These are phyloP conservation scores for Tylopilus plumbeoviolaceoides DNA, from an alignment of 768 basidiomycete species.

Conservation along the genomic window DNA sequence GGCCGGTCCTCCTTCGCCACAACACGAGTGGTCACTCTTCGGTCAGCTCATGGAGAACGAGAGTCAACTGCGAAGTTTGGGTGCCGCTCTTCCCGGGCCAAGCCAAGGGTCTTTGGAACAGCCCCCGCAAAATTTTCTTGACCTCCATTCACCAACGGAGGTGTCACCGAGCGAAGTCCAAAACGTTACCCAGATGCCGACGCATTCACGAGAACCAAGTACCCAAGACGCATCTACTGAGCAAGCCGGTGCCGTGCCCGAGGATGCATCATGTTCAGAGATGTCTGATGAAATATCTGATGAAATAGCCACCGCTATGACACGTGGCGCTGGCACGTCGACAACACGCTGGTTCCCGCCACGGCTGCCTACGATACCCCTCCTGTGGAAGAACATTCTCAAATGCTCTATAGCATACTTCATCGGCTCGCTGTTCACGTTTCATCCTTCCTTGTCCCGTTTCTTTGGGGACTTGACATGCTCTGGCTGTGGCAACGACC, in stretches of 20 bases:
- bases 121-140: background rate
- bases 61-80: constrained; percentile 34
- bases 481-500: constrained; percentile 45
- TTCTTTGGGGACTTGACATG: constrained; percentile 60
- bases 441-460: constrained; percentile 67
- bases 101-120: constrained; percentile 5
- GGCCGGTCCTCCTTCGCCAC: constrained; percentile 10
- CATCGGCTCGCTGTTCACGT: constrained; percentile 90
- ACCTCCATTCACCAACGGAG: constrained; percentile 5
- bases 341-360: constrained; percentile 6
- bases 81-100: background rate
- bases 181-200: background rate
- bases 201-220: background rate
- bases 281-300: constrained; percentile 8
- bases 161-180: background rate
- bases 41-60: constrained; percentile 70
- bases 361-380: constrained; percentile 38
- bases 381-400: constrained; percentile 66
- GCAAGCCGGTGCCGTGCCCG: background rate
- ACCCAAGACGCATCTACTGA: background rate
- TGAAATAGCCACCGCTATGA: constrained; percentile 2
- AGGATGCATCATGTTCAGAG: constrained; percentile 12
- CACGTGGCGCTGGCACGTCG: constrained; percentile 9
- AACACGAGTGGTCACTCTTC: constrained; percentile 60
- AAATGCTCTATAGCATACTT: constrained; percentile 93